Base-by-base conservation (phyloP, 2,329 filamentous ascomycete genomes). In the Colletotrichum falcatum region DNA sequence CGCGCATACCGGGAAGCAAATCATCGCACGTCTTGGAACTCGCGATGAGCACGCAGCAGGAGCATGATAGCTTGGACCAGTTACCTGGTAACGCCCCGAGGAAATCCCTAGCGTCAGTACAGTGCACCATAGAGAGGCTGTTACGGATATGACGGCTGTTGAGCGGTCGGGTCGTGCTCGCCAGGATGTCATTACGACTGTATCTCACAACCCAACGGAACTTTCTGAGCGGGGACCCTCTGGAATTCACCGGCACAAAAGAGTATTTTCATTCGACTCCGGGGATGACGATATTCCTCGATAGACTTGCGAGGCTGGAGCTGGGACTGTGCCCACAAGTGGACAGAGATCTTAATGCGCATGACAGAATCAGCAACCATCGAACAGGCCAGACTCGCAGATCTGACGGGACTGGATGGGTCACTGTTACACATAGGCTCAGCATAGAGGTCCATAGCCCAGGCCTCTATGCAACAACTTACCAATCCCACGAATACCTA, bases 241-340 rank as follows among this genome's bases (percentile, higher is more conserved):
- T 4, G 39, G 59, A 18, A 23, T 16, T 26, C 14, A 39, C 26
- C 62, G 67, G 14, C 65, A 78, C 61, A 73, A 65, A 53, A 75
- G 77, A 60, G 73, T 75, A 37, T 78, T 78, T 56, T 78, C 77
- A 3, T 78, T 78, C 61, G 74, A 76, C 33, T 72, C 73, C 28
- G 77, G 76, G 59, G 74, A 78, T 44, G 75, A 78, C 62, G 70
- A 35, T n/a, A 60, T 70, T n/a, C 66, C 20, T 18, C 48, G 33
- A 16, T 18, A 28, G 18, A 44, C 35, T 11, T n/a, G 35, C 12
- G 18, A 7, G 14, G 5, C 54, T 16, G 12, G 35, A 8, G 18
- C 12, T 26, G 28, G 9, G 5, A 3, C 12, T 26, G 9, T 3
- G 7, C 14, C 35, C 14, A 12, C 20, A 44, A 20, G 26, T 14